These are phyloP conservation scores for Trichoderma orchidacearum DNA, from an alignment of 495 filamentous ascomycete genomes.

Conservation along the genomic window DNA sequence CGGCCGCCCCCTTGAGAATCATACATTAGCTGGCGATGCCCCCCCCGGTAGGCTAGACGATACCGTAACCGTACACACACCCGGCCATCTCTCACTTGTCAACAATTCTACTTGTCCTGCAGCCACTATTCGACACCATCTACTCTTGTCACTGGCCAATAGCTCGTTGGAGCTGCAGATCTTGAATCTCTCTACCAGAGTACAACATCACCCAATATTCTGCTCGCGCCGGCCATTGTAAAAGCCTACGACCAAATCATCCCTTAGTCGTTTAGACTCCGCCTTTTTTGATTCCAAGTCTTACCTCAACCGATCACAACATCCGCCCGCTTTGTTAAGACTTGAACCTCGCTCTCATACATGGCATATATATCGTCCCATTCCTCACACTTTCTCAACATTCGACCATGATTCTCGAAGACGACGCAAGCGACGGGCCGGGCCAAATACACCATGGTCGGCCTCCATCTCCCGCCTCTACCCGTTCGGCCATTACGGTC, in stretches of 20 bases:
- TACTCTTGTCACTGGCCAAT: not conserved
- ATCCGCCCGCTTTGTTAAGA: too few species aligned
- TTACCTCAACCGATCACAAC: too few species aligned
- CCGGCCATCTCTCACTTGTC: not conserved
- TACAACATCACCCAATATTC: too few species aligned
- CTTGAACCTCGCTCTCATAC: too few species aligned
- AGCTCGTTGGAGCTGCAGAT: not conserved
- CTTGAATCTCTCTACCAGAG: too few species aligned
- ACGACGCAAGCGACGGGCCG: not conserved
- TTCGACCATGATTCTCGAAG: not conserved
- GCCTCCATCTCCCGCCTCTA: not conserved
- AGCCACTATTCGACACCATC: not conserved
- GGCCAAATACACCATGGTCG: not conserved
- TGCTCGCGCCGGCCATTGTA: too few species aligned
- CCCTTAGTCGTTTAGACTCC: too few species aligned
- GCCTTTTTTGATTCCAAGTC: too few species aligned
- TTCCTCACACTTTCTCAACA: not conserved
- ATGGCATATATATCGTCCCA: too few species aligned
- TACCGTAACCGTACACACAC: too few species aligned
- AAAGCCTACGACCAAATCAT: too few species aligned
- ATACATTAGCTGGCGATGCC: not conserved
- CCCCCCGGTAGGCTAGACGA: not conserved
- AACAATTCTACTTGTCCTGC: not conserved
- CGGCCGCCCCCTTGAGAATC: not conserved
- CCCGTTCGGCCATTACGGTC: slow-evolving; percentile 1